Percentiles rank a stretch among this genome's conserved stretches.
Evolutionary conservation across 768 basidiomycete species (phyloP).

Genomic region (Boletus rex-veris): DNA sequence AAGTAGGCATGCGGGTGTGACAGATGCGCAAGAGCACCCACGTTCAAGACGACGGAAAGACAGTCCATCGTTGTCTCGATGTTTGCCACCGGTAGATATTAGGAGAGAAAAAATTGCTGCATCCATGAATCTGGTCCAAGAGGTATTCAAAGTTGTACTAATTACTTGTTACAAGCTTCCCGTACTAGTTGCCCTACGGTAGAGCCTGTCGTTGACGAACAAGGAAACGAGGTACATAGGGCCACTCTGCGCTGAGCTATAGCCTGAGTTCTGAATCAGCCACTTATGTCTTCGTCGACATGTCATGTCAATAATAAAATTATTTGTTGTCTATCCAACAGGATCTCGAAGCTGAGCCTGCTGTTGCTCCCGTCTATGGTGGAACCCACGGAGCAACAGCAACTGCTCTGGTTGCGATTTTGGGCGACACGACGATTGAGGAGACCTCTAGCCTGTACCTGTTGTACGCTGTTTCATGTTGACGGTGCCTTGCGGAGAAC

Average conservation of each 20-base stretch:
- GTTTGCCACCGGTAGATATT: no score
- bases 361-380: slow-evolving; percentile 3
- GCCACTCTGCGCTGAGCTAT: slow-evolving; percentile 94
- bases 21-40: no score
- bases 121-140: no score
- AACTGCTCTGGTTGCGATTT: background rate
- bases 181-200: no score
- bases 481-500: slow-evolving; percentile 47
- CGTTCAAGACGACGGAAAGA: no score
- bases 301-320: slow-evolving; percentile 49
- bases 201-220: slow-evolving; percentile 51
- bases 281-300: slow-evolving; percentile 34
- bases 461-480: slow-evolving; percentile 38
- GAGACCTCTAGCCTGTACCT: slow-evolving; percentile 4
- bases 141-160: no score
- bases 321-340: slow-evolving; percentile 47
- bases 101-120: no score
- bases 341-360: slow-evolving; percentile 33
- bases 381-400: background rate
- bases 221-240: slow-evolving; percentile 89
- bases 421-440: slow-evolving; percentile 1
- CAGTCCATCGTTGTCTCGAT: no score
- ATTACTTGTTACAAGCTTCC: no score
- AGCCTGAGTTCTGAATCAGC: no score
- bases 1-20: no score